A percentile compares a stretch with the other conserved stretches of the same genome.
These are phyloP conservation scores for Eutrema heterophyllum DNA, from an alignment of 345 rosid genomes.

Conservation along the genomic window DNA sequence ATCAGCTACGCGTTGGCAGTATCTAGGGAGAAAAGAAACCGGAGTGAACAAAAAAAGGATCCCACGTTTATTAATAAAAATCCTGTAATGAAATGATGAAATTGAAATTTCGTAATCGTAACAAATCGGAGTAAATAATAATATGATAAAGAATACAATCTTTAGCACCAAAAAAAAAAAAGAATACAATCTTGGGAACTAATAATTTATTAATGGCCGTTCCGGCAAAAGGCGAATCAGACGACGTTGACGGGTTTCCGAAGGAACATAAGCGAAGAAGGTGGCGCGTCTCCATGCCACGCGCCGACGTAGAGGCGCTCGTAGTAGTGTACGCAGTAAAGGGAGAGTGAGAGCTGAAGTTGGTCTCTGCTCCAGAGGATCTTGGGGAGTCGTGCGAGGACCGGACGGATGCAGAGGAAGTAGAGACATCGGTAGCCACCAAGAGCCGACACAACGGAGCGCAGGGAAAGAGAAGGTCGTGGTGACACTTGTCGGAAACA, in stretches of 20 bases:
- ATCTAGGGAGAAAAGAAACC: constrained; percentile 6
- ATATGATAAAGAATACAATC: constrained; percentile 24
- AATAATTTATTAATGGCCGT: constrained; percentile 2
- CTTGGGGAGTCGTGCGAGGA: constrained; percentile 41
- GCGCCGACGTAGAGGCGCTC: constrained; percentile 52
- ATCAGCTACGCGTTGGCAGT: constrained; percentile 21
- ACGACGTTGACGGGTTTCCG: constrained; percentile 77
- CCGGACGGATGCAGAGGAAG: constrained; percentile 71
- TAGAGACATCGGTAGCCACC: constrained; percentile 90
- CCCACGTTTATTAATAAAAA: constrained; percentile 22
- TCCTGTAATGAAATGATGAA: constrained; percentile 12
- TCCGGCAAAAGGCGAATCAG: neutral
- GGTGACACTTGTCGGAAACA: constrained; percentile 76
- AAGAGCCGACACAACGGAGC: constrained; percentile 76
- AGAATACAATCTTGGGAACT: constrained; percentile 15
- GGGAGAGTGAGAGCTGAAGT: constrained; percentile 81
- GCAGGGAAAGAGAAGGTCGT: constrained; percentile 49
- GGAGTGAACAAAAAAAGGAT: neutral
- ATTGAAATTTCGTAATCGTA: constrained; percentile 14
- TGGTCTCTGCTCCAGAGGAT: constrained; percentile 43
- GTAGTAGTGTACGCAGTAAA: constrained; percentile 78
- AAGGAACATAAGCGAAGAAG: constrained; percentile 85
- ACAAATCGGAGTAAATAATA: constrained; percentile 13
- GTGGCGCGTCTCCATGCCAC: constrained; percentile 37
- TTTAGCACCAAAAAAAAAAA: neutral